phyloP scores from a whole-genome alignment of 2,329 filamentous ascomycete species.

The Nannizzia gypsea region DNA sequence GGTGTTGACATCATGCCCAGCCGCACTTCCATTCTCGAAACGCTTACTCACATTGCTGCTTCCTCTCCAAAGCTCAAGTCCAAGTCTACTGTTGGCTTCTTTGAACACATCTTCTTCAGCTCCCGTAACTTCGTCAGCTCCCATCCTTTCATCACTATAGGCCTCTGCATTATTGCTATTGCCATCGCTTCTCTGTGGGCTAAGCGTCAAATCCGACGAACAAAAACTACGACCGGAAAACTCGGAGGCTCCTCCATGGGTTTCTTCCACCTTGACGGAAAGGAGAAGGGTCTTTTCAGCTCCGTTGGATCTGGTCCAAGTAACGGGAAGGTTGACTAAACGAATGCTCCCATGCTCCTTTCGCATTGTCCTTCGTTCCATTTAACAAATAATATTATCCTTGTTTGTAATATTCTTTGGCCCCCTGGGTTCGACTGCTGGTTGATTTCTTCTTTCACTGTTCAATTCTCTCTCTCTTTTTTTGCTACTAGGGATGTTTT shows the following conservation, averaged over 20 bases:
- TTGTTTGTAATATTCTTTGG: constrained; percentile 1
- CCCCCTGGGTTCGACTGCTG: background rate
- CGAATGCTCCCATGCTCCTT: background rate
- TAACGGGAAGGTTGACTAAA: constrained; percentile 38
- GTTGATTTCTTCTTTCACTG: background rate
- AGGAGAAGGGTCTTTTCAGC: constrained; percentile 36
- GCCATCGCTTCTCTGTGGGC: constrained; percentile 25
- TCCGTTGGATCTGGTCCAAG: constrained; percentile 20
- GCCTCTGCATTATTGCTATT: constrained; percentile 28
- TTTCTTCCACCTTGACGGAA: constrained; percentile 39
- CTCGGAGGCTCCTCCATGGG: constrained; percentile 27
- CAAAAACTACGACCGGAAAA: constrained; percentile 25
- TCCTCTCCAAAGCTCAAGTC: constrained; percentile 38
- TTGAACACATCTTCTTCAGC: constrained; percentile 38
- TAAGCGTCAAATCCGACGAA: constrained; percentile 21
- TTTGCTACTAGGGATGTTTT: background rate
- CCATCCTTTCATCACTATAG: constrained; percentile 35
- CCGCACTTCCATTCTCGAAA: constrained; percentile 82
- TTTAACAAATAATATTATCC: background rate
- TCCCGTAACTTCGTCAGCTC: constrained; percentile 32
- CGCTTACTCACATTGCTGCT: constrained; percentile 43
- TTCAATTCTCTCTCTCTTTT: background rate
- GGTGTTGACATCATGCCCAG: constrained; percentile 83
- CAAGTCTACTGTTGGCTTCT: constrained; percentile 39
- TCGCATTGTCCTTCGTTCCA: background rate